These are phyloP conservation scores for Solanum chilense DNA, from an alignment of 257 asterid genomes.

Conservation along the genomic window DNA sequence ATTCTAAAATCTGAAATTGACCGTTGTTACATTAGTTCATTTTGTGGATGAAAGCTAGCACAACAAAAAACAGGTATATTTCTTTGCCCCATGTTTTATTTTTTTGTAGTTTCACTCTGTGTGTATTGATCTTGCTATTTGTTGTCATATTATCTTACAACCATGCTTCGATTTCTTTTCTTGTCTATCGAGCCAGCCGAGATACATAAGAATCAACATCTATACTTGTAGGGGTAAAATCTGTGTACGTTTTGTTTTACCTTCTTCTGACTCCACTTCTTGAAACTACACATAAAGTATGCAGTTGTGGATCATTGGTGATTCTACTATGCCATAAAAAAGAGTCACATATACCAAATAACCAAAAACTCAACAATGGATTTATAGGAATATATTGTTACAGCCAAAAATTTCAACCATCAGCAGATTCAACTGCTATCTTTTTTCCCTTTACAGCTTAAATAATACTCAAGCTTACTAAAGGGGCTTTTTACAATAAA, in stretches of 20 bases:
- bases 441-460: background rate
- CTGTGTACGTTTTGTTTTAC: background rate
- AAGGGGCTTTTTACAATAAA: background rate
- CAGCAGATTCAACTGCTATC: background rate
- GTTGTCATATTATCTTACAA: background rate
- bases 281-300: background rate
- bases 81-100: background rate
- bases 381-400: background rate
- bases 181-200: background rate
- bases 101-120: background rate
- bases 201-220: background rate
- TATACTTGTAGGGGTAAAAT: background rate
- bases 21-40: background rate
- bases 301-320: background rate
- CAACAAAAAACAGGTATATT: background rate
- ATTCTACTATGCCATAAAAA: background rate
- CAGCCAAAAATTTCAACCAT: background rate
- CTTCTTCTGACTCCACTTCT: background rate
- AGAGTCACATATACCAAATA: background rate
- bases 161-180: background rate
- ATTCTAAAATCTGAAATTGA: background rate
- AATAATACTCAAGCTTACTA: background rate
- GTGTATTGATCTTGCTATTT: background rate
- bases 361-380: background rate
- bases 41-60: background rate